These are phyloP conservation scores for Microstegium vimineum DNA, from an alignment of 176 grass and related monocot species.

Conservation along the genomic window DNA sequence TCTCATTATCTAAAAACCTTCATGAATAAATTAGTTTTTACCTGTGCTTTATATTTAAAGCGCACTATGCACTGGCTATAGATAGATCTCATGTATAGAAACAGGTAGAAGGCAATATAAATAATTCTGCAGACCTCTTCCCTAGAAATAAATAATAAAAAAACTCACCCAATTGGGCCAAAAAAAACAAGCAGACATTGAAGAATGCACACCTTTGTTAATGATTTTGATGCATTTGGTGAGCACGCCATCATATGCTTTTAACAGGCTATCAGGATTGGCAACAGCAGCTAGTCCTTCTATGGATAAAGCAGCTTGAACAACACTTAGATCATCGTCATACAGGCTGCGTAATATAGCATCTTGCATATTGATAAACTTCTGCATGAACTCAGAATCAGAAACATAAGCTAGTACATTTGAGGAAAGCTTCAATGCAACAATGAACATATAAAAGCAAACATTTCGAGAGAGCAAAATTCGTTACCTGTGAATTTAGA, in stretches of 20 bases:
- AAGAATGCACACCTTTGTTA: conserved; percentile 56
- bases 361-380: conserved; percentile 65
- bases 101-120: background rate
- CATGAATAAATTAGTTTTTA: background rate
- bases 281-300: conserved; percentile 60
- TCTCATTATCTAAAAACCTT: background rate
- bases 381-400: conserved; percentile 40
- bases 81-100: background rate
- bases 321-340: conserved; percentile 89
- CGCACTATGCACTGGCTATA: background rate
- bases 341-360: conserved; percentile 63
- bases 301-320: conserved; percentile 88
- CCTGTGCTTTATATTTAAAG: background rate
- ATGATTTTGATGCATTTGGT: conserved; percentile 63
- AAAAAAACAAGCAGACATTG: background rate
- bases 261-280: conserved; percentile 49
- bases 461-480: conserved; percentile 18
- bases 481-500: conserved; percentile 54
- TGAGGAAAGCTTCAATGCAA: conserved; percentile 13
- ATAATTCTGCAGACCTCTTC: background rate
- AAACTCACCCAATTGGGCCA: background rate
- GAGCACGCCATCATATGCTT: conserved; percentile 59
- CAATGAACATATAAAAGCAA: background rate
- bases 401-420: conserved; percentile 17
- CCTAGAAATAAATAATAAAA: background rate